phyloP scores from a whole-genome alignment of 306 rosid genomes.

The Heteromeles arbutifolia region DNA sequence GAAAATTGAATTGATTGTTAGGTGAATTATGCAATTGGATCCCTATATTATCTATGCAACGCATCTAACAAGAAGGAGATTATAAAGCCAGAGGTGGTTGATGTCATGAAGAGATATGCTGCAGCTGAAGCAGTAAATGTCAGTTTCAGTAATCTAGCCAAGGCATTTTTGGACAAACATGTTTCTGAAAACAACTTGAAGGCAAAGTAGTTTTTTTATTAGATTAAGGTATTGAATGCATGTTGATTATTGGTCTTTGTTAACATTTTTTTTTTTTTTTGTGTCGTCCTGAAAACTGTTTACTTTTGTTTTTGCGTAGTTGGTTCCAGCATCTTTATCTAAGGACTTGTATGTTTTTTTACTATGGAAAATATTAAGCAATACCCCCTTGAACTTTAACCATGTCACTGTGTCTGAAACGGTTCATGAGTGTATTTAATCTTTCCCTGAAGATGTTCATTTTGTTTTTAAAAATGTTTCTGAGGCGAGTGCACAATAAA shows the following conservation, averaged over 20 bases:
- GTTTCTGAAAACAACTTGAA: conserved; percentile 20
- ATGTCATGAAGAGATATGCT: conserved; percentile 72
- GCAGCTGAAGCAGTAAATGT: conserved; percentile 53
- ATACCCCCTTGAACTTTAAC: no score
- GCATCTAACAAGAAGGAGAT: conserved; percentile 53
- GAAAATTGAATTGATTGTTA: conserved; percentile 10
- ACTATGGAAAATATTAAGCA: no score
- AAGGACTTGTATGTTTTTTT: no score
- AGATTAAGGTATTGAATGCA: background rate
- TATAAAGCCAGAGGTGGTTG: conserved; percentile 79
- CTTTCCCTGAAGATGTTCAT: background rate
- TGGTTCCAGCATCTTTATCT: background rate
- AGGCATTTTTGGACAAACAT: conserved; percentile 73
- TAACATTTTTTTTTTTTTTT: no score
- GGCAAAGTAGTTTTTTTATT: background rate
- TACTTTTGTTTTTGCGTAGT: background rate
- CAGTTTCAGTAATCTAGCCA: conserved; percentile 80
- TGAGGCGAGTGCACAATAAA: background rate
- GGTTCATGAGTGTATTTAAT: no score
- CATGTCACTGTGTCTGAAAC: no score
- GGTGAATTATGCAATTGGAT: conserved; percentile 83
- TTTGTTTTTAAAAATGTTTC: background rate
- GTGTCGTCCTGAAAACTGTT: background rate
- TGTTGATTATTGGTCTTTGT: conserved; percentile 8
- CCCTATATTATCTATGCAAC: conserved; percentile 65